These are phyloP conservation scores for Phlebopus sp. DNA, from an alignment of 1,284 basidiomycete genomes.

Conservation along the genomic window DNA sequence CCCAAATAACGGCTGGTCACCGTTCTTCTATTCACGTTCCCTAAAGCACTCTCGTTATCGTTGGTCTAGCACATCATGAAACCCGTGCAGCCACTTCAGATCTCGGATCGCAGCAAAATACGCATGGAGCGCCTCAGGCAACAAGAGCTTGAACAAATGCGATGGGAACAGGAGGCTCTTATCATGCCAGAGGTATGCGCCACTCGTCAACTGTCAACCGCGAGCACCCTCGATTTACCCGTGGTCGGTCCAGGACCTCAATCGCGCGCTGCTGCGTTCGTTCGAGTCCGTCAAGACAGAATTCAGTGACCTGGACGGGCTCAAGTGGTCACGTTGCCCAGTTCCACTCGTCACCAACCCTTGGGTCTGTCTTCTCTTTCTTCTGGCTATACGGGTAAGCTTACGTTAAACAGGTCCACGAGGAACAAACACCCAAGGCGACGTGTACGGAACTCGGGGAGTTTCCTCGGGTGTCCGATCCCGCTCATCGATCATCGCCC, in stretches of 20 bases:
- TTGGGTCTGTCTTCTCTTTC: slow-evolving; percentile 20
- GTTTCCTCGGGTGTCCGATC: slow-evolving; percentile 8
- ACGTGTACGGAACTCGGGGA: slow-evolving; percentile 22
- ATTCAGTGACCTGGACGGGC: slow-evolving; percentile 47
- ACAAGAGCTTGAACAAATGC: slow-evolving; percentile 45
- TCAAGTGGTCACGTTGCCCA: slow-evolving; percentile 38
- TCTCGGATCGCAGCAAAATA: slow-evolving; percentile 23
- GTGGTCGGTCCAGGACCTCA: slow-evolving; percentile 37
- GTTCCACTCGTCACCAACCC: slow-evolving; percentile 22
- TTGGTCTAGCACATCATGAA: slow-evolving; percentile 14
- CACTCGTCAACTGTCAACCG: not conserved
- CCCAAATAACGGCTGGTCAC: slow-evolving; percentile 9
- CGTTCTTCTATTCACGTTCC: not conserved
- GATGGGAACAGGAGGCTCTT: slow-evolving; percentile 47
- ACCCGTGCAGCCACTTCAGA: not conserved
- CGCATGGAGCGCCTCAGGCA: slow-evolving; percentile 32
- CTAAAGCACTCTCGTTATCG: not conserved
- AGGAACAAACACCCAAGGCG: slow-evolving; percentile 31
- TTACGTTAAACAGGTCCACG: slow-evolving; percentile 13
- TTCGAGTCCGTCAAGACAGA: slow-evolving; percentile 46
- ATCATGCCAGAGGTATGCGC: slow-evolving; percentile 46
- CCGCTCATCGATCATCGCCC: slow-evolving; percentile 6
- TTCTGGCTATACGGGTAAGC: not conserved
- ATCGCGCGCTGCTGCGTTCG: slow-evolving; percentile 36
- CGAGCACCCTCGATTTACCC: not conserved